A percentile compares a stretch with the other conserved stretches of the same genome.
These are phyloP conservation scores for Ophiognomonia clavigignenti-juglandacearum DNA, from an alignment of 2,329 filamentous ascomycete genomes.

Conservation along the genomic window DNA sequence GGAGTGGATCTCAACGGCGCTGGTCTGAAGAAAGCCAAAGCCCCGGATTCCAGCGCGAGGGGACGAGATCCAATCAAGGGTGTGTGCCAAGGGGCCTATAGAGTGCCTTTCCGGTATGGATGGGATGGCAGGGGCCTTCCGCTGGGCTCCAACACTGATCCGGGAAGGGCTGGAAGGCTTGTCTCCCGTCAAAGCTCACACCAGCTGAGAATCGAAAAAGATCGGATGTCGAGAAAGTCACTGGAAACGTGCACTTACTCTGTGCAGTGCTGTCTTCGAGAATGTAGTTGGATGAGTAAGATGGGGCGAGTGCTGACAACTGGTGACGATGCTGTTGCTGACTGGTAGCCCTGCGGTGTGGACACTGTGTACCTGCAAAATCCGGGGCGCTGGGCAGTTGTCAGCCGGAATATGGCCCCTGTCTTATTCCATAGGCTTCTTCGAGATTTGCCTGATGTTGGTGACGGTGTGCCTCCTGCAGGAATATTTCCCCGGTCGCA, in stretches of 20 bases:
- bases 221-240: background rate
- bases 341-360: too few species aligned
- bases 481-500: background rate
- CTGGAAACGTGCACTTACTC: background rate
- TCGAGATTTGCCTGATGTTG: background rate
- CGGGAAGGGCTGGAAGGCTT: background rate
- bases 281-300: background rate
- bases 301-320: background rate
- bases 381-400: background rate
- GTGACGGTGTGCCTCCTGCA: background rate
- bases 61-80: constrained; percentile 14
- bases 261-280: background rate
- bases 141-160: background rate
- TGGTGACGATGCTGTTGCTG: background rate
- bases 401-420: constrained; percentile 3
- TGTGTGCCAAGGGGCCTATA: constrained; percentile 2
- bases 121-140: constrained; percentile 7
- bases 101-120: background rate
- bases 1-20: constrained; percentile 10
- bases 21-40: constrained; percentile 8
- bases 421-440: constrained; percentile 12
- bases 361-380: too few species aligned
- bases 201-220: background rate
- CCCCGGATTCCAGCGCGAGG: constrained; percentile 11
- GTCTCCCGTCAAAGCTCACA: constrained; percentile 11